Evolutionary conservation across 2,329 filamentous ascomycete genomes (phyloP).

Genomic region (Pyricularia sp.): DNA sequence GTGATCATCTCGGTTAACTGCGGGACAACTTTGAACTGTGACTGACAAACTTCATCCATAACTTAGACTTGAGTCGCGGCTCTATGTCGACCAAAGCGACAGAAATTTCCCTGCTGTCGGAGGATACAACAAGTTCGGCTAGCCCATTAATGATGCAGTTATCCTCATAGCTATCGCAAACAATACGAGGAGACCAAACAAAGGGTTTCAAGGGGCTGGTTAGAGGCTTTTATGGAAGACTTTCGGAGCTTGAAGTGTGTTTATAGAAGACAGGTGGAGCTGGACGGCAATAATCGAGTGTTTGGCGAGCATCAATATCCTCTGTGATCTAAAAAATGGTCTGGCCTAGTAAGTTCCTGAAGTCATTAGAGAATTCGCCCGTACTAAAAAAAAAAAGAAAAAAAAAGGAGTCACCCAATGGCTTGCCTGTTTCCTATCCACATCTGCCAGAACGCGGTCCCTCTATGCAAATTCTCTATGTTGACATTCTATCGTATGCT

Average conservation of each 20-base stretch:
- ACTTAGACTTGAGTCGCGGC: not conserved
- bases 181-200: not conserved
- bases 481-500: not conserved
- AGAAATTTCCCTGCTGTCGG: not conserved
- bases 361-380: not conserved
- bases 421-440: not conserved
- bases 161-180: not conserved
- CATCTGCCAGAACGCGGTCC: not conserved
- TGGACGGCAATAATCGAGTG: not conserved
- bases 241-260: not conserved
- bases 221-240: not conserved
- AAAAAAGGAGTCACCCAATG: not conserved
- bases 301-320: not conserved
- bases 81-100: not conserved
- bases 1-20: not conserved
- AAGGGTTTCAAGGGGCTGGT: not conserved
- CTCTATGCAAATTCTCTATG: not conserved
- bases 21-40: not conserved
- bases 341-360: not conserved
- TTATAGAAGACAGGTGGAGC: not conserved
- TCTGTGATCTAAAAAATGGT: not conserved
- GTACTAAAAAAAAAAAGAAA: not conserved
- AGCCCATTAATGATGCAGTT: not conserved
- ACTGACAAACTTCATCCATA: not conserved
- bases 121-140: constrained; percentile 2